phyloP scores from a whole-genome alignment of 2,329 filamentous ascomycete genomes.

The Fusarium torulosum region DNA sequence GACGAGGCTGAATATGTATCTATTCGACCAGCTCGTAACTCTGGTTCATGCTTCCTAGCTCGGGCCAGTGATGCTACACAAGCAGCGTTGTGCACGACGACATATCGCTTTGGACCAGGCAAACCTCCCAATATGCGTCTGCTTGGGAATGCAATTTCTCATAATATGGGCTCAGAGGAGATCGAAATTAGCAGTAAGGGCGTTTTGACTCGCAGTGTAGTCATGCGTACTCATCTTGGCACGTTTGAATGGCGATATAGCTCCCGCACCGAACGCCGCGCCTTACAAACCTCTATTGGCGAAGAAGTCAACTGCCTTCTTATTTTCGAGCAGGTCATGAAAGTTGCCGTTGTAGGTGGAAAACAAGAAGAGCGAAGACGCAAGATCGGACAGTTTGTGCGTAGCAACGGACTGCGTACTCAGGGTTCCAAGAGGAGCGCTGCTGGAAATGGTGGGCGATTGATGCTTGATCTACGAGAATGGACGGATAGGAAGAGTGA shows the following conservation, averaged over 20 bases:
- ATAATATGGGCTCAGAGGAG: constrained; percentile 35
- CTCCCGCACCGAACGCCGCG: constrained; percentile 59
- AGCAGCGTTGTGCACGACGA: constrained; percentile 62
- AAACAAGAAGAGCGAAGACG: constrained; percentile 49
- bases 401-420: constrained; percentile 56
- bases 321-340: constrained; percentile 63
- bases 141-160: constrained; percentile 12
- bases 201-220: constrained; percentile 61
- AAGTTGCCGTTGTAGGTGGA: constrained; percentile 48
- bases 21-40: constrained; percentile 60
- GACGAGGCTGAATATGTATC: constrained; percentile 64
- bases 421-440: constrained; percentile 53
- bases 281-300: constrained; percentile 44
- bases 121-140: constrained; percentile 61
- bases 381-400: constrained; percentile 59
- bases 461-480: constrained; percentile 58
- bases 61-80: constrained; percentile 54
- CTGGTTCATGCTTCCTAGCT: constrained; percentile 63
- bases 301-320: constrained; percentile 57
- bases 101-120: constrained; percentile 69
- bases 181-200: constrained; percentile 51
- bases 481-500: constrained; percentile 54
- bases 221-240: constrained; percentile 62
- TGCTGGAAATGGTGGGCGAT: constrained; percentile 65
- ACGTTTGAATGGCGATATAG: constrained; percentile 70